Evolutionary conservation across 2,329 filamentous ascomycete species (phyloP), one percentile per base, ranked within the genome.

Genomic region (Cercospora citrullina): DNA sequence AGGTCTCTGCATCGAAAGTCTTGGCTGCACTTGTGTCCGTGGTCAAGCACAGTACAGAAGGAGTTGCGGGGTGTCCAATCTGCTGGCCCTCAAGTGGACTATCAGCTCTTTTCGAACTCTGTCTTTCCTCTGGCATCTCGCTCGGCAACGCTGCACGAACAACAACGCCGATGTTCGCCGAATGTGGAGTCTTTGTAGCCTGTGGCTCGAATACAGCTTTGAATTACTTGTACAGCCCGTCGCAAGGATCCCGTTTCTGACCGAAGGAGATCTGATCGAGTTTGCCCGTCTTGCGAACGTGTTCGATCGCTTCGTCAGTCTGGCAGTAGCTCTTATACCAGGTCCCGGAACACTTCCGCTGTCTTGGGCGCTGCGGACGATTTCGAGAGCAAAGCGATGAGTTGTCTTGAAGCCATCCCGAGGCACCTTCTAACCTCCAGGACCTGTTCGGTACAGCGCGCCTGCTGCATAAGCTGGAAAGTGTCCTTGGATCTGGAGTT

Each of bases 381-480:
- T 90, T 66, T 92, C 85, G 76, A 94, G n/a, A n/a, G n/a, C n/a
- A n/a, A n/a, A 94, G 30, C 87, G 87, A 79, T 94, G 91, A 0
- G 87, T 83, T 65, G 91, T 87, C 3, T 87, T 86, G 67, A 93
- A 88, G 5, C 90, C 90, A 76, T 95, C 82, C 3, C 67, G 53
- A 12, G 69, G 59, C 14, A 93, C 80, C 42, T 85, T 85, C 76
- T 86, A 87, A 30, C 86, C 84, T 0, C 91, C 90, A 0, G 91
- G 91, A 0, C 92, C 92, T 0, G 90, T 93, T 26, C 92, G 86
- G 77, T 90, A 94, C 0, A 95, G 83, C 1, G 86, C 83, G 1
- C 92, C 92, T 2, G 90, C 88, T 3, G 87, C 87, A 83, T 91
- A 94, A 1, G 82, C 67, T 1, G 92, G 92, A 61, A 95, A 92